Evolutionary conservation across 2,329 filamentous ascomycete species (phyloP), one percentile per base, ranked within the genome.

Genomic region (Verticillium longisporum): DNA sequence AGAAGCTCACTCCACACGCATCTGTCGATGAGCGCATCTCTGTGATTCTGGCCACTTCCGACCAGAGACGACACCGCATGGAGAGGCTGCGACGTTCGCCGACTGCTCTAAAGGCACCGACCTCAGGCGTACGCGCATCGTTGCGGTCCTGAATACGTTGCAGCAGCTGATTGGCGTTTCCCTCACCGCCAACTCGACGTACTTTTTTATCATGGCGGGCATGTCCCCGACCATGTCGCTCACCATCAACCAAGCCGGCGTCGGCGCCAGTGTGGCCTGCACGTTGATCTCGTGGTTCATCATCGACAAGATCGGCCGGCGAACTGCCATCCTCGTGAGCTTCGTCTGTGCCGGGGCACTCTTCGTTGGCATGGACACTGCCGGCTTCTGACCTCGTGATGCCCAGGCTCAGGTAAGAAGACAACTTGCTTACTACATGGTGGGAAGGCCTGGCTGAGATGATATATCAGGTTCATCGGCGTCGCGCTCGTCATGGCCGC

Each of bases 31-130:
- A 34, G 31, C 60, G 50, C 36, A 56, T 61, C 6, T 34, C 55
- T 15, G 38, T 38, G 6, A 62, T 58, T 1, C 54, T 34, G 14
- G 55, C 61, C 5, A 57, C 54, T 1, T 10, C 60, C 0, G 37
- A 45, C 3, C 54, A 14, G 55, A 60, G n/a, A 58, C 14, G 55
- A 56, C 32, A 21, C 56, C 1, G 38, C 3, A 45, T 18, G 15
- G 38, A n/a, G 38, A 45, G 7, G 15, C 15, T 3, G 26, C 41
- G 6, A 56, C 53, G 3, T 61, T 54, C 18, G 32, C 54, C 18
- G 60, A 61, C 26, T 59, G 57, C 21, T 62, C 60, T n/a, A 38
- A 41, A 14, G 55, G 61, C 21, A 21, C 38, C 45, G 36, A 58
- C 15, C 6, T 15, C 6, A 32, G 54, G 7, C 54, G 54, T 9